These are phyloP conservation scores for sorghum (Sorghum bicolor) DNA, from an alignment of 176 grass and related monocot genomes.

Conservation along the genomic window DNA sequence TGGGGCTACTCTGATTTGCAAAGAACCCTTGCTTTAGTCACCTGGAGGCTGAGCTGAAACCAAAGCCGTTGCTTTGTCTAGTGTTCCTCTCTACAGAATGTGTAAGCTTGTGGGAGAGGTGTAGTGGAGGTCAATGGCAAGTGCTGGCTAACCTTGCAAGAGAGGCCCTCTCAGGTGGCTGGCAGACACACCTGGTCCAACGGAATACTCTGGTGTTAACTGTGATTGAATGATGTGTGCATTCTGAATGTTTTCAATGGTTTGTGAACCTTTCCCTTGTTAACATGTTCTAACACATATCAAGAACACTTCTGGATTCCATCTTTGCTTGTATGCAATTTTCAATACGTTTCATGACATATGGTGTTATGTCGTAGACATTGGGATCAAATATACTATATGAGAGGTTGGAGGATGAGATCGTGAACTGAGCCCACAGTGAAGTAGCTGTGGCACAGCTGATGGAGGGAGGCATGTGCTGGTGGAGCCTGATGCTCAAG, in stretches of 20 bases:
- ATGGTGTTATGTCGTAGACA: neutral
- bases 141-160: neutral
- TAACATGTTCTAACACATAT: neutral
- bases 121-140: neutral
- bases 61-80: neutral
- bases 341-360: conserved; percentile 5
- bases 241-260: neutral
- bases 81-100: neutral
- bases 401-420: neutral
- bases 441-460: neutral
- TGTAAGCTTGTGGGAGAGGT: neutral
- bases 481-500: neutral
- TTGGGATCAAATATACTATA: neutral
- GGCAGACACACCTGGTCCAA: neutral
- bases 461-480: neutral
- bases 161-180: neutral
- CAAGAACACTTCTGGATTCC: neutral
- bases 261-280: neutral
- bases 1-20: neutral
- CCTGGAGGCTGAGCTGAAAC: neutral
- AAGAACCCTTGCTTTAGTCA: neutral
- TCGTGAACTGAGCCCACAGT: neutral
- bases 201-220: neutral
- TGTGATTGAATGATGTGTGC: neutral
- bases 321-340: neutral